Conservation (phyloP, 1,284 basidiomycete genomes). For the Sutorius eximius region DNA sequence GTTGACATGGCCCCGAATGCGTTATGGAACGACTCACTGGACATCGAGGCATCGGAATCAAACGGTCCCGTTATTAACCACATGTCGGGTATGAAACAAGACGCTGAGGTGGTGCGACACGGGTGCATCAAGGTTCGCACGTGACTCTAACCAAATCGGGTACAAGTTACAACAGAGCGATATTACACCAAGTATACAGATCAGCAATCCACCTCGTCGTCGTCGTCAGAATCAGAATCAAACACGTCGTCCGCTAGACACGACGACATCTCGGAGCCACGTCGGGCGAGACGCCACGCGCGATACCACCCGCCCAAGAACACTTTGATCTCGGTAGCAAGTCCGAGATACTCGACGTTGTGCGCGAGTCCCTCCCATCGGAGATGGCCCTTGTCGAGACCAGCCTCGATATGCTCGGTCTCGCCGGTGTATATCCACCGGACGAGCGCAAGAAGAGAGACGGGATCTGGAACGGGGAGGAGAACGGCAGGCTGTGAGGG, state of each 20-base stretch:
- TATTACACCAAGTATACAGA: too few species aligned
- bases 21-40: conserved; percentile 18
- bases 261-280: too few species aligned
- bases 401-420: conserved; percentile 57
- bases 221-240: too few species aligned
- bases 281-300: neutral
- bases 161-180: too few species aligned
- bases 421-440: conserved; percentile 80
- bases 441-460: conserved; percentile 67
- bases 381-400: conserved; percentile 56
- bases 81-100: conserved; percentile 13
- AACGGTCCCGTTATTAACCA: conserved; percentile 34
- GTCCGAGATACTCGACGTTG: conserved; percentile 77
- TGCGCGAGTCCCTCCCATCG: conserved; percentile 79
- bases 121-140: conserved; percentile 3
- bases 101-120: neutral
- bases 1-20: neutral
- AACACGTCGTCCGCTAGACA: too few species aligned
- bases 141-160: too few species aligned
- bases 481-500: conserved; percentile 64
- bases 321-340: conserved; percentile 64
- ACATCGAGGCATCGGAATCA: conserved; percentile 21
- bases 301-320: conserved; percentile 69
- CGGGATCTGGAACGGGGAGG: conserved; percentile 75
- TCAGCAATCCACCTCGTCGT: too few species aligned